Base-by-base conservation (phyloP, 345 rosid species). In the Raphanus sativus region DNA sequence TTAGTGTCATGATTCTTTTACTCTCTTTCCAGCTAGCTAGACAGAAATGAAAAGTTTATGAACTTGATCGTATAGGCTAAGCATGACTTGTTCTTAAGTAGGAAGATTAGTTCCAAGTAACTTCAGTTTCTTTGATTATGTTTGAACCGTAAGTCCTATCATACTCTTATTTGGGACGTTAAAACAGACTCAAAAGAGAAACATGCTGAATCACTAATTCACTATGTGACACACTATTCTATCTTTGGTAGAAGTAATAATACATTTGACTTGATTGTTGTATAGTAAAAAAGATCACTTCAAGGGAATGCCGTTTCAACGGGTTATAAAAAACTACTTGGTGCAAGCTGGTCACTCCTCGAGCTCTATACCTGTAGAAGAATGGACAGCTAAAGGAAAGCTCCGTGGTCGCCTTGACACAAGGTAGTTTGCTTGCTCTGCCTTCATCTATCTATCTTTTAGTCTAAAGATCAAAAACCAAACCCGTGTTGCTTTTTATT, bases 371-470 rank as follows among this genome's bases (percentile, higher is more conserved):
- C 84, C 89, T 62, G 83, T 87, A 26, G 94, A 94, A 61, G 93
- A 90, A 63, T 91, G 98, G 98, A 90, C 87, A 40, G 75, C 86
- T 63, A 89, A 84, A 84, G 97, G 85, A 74, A 91, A 92, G 85
- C 91, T 89, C 65, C 89, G 81, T 58, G 77, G 86, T 74, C 88
- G 84, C 74, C 93, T 90, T 4, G 79, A 74, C 75, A 87, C 88
- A 8, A 87, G 97, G 97, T 91, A 58, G 10, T 8, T 81, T 58
- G 28, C 40, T 1, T 36, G 8, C 38, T 52, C 55, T 40, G 36
- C 72, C 74, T 70, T 12, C 7, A 15, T 36, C 50, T 21, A 24
- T 56, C 30, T 36, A 40, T 68, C 29, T 26, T 12, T 12, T 42
- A 38, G 29, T 61, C 12, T 30, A 34, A 6, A 65, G 24, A 36